Evolutionary conservation across 257 asterid genomes (phyloP).

Genomic region (Thymus mandschuricus): DNA sequence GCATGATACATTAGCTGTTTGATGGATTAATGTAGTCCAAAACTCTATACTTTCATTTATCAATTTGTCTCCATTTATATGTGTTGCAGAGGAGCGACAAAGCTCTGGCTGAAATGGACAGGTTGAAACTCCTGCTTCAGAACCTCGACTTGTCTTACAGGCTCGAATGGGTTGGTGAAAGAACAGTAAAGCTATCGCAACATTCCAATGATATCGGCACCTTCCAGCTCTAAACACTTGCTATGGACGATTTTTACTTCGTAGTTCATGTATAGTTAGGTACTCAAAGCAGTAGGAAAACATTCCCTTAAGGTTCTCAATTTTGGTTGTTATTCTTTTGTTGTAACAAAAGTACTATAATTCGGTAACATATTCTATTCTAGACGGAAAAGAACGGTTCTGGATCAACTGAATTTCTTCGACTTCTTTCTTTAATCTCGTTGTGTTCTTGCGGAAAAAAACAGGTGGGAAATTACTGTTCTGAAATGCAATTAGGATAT

Average conservation of each 20-base stretch:
- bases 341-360: constrained; percentile 8
- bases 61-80: constrained; percentile 20
- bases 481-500: background rate
- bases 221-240: constrained; percentile 61
- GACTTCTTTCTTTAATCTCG: background rate
- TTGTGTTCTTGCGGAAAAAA: background rate
- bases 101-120: constrained; percentile 62
- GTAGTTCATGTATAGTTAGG: constrained; percentile 16
- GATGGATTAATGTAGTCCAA: background rate
- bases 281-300: constrained; percentile 21
- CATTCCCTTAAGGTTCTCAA: constrained; percentile 20
- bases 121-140: constrained; percentile 66
- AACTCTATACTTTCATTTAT: background rate
- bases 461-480: background rate
- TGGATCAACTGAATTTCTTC: background rate
- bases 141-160: constrained; percentile 89
- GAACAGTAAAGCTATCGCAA: constrained; percentile 74
- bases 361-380: background rate
- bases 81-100: constrained; percentile 58
- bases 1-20: background rate
- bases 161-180: constrained; percentile 80
- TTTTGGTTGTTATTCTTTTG: constrained; percentile 24
- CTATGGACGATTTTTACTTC: background rate
- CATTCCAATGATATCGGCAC: constrained; percentile 79
- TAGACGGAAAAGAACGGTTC: background rate